Evolutionary conservation across 2,329 filamentous ascomycete species (phyloP).

Genomic region (Helminthosporium solani): DNA sequence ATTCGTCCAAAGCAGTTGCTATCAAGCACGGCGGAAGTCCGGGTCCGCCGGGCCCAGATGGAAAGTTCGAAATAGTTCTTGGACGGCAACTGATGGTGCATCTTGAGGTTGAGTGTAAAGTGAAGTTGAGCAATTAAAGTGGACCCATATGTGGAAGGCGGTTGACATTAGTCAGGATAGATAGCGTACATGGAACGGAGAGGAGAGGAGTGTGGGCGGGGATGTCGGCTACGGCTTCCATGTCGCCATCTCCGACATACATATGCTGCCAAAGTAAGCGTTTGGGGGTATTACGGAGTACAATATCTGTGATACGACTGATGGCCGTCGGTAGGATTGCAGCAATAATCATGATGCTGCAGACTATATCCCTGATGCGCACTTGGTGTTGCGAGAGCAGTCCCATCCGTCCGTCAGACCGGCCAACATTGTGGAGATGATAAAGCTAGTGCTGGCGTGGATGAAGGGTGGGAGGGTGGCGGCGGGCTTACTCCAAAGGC

Average conservation of each 20-base stretch:
- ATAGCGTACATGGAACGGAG: too few relatives aligned
- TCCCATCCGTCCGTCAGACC: slow-evolving; percentile 24
- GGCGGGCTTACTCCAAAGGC: slow-evolving; percentile 17
- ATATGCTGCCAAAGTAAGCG: slow-evolving; percentile 4
- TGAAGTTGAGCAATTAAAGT: neutral
- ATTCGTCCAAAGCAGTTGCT: neutral
- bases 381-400: slow-evolving; percentile 3
- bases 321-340: slow-evolving; percentile 11
- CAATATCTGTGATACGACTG: neutral
- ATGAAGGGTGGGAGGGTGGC: slow-evolving; percentile 8
- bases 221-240: too few relatives aligned
- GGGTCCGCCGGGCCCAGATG: neutral
- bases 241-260: slow-evolving; percentile 4
- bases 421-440: slow-evolving; percentile 29
- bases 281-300: slow-evolving; percentile 5
- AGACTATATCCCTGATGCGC: slow-evolving; percentile 11
- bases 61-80: neutral
- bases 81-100: neutral
- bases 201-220: too few relatives aligned
- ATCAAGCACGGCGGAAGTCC: neutral
- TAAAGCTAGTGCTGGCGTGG: slow-evolving; percentile 26
- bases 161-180: slow-evolving; percentile 1
- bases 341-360: slow-evolving; percentile 15
- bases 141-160: neutral
- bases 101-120: neutral